A percentile compares a stretch with the other conserved stretches of the same genome.
These are phyloP conservation scores for Aspergillus vadensis DNA, from an alignment of 2,329 filamentous ascomycete species.

Conservation along the genomic window DNA sequence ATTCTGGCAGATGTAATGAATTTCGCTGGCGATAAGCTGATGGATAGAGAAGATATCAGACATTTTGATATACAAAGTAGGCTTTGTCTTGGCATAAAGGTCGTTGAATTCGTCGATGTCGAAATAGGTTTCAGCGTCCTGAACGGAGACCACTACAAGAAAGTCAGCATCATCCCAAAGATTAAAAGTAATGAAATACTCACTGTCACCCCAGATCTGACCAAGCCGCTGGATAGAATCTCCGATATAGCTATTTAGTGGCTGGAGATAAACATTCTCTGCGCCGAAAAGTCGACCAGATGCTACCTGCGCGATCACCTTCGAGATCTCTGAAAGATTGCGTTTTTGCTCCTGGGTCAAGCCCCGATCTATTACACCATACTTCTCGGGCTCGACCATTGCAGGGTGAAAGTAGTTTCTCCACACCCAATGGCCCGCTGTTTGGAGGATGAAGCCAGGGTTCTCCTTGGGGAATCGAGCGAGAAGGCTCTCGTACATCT, in stretches of 20 bases:
- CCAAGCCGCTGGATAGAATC: constrained; percentile 80
- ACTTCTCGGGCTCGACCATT: constrained; percentile 84
- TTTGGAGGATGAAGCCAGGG: constrained; percentile 73
- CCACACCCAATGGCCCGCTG: constrained; percentile 91
- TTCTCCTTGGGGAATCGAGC: constrained; percentile 79
- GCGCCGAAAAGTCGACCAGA: constrained; percentile 88
- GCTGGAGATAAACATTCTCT: constrained; percentile 94
- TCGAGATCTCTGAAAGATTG: constrained; percentile 86
- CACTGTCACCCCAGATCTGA: constrained; percentile 69
- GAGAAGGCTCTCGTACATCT: constrained; percentile 78
- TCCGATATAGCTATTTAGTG: constrained; percentile 85
- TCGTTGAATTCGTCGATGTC: constrained; percentile 99
- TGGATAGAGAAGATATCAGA: constrained; percentile 96
- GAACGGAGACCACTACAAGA: constrained; percentile 70
- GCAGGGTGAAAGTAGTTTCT: constrained; percentile 90
- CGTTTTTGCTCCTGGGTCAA: constrained; percentile 89
- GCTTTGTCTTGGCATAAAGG: constrained; percentile 92
- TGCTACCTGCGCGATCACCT: constrained; percentile 86
- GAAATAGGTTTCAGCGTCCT: constrained; percentile 86
- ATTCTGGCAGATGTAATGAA: constrained; percentile 73
- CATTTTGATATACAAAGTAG: constrained; percentile 99
- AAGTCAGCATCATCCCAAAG: constrained; percentile 35
- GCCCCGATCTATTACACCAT: constrained; percentile 86
- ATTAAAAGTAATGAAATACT: constrained; percentile 30
- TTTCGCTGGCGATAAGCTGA: constrained; percentile 77